Percentiles rank a stretch among this genome's conserved stretches.
These are phyloP conservation scores for Talaromyces adpressus DNA, from an alignment of 495 filamentous ascomycete species.

Conservation along the genomic window DNA sequence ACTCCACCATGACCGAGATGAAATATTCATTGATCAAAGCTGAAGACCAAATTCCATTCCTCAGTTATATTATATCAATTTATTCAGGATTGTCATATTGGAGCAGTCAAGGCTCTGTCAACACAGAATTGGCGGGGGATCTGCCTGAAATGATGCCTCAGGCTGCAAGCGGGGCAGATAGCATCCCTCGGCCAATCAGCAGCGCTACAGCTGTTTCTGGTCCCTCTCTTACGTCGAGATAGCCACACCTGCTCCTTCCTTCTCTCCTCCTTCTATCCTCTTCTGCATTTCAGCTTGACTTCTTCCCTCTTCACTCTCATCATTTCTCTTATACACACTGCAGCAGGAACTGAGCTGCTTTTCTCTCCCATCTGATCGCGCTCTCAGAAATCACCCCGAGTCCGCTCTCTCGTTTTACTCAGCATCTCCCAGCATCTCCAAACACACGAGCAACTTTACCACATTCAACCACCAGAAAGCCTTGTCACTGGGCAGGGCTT, in stretches of 20 bases:
- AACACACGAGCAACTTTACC: slow-evolving; percentile 21
- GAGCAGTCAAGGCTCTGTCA: background rate
- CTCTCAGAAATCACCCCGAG: background rate
- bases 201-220: background rate
- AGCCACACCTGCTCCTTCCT: slow-evolving; percentile 9
- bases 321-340: background rate
- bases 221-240: slow-evolving; percentile 33
- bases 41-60: background rate
- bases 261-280: slow-evolving; percentile 8
- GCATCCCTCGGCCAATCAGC: background rate
- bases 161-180: slow-evolving; percentile 8
- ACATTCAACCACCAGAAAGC: slow-evolving; percentile 30
- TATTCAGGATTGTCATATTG: background rate
- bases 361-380: background rate
- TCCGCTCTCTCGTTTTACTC: background rate
- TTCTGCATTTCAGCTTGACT: slow-evolving; percentile 1
- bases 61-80: background rate
- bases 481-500: slow-evolving; percentile 49
- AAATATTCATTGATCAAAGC: background rate
- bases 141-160: slow-evolving; percentile 1
- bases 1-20: background rate
- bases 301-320: slow-evolving; percentile 3
- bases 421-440: background rate
- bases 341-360: background rate
- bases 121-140: background rate